These are phyloP conservation scores for Herpetomonas samuelpessoai DNA, from an alignment of 208 protist species.

Conservation along the genomic window DNA sequence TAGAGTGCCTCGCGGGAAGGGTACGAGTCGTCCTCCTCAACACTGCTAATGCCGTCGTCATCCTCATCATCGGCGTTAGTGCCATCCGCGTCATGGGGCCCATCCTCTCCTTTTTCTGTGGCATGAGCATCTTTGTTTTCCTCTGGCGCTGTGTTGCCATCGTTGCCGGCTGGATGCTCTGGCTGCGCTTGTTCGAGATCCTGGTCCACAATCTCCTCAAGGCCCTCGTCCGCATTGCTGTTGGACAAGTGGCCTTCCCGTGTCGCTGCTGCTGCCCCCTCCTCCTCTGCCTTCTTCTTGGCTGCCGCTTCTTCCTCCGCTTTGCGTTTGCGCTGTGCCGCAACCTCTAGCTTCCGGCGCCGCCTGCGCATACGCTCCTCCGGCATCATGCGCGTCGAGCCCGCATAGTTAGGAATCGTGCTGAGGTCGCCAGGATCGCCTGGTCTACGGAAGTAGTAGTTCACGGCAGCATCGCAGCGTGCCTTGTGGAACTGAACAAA, in stretches of 20 bases:
- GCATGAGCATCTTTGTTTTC: neutral
- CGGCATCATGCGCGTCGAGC: conserved; percentile 18
- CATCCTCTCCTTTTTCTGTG: neutral
- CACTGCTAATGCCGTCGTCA: neutral
- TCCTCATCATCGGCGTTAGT: conserved; percentile 1
- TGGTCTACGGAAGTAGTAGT: conserved; percentile 81
- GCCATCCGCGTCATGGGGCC: neutral
- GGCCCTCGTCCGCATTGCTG: neutral
- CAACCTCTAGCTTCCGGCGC: neutral
- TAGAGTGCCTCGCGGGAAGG: conserved; percentile 78
- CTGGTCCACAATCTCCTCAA: neutral
- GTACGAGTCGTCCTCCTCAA: conserved; percentile 29
- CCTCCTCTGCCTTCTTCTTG: neutral
- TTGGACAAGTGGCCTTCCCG: neutral
- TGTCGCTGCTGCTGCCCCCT: neutral
- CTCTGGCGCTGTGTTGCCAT: neutral
- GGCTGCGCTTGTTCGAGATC: too few species aligned
- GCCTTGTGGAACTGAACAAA: conserved; percentile 83
- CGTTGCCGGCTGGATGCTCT: too few species aligned
- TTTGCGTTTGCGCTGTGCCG: neutral
- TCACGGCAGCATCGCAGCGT: conserved; percentile 76
- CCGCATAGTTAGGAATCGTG: conserved; percentile 63
- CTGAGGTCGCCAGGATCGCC: conserved; percentile 73
- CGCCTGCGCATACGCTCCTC: conserved; percentile 18
- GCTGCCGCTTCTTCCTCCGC: neutral